Base-by-base conservation (phyloP, 1,284 basidiomycete genomes). In the Chalciporus sp. region DNA sequence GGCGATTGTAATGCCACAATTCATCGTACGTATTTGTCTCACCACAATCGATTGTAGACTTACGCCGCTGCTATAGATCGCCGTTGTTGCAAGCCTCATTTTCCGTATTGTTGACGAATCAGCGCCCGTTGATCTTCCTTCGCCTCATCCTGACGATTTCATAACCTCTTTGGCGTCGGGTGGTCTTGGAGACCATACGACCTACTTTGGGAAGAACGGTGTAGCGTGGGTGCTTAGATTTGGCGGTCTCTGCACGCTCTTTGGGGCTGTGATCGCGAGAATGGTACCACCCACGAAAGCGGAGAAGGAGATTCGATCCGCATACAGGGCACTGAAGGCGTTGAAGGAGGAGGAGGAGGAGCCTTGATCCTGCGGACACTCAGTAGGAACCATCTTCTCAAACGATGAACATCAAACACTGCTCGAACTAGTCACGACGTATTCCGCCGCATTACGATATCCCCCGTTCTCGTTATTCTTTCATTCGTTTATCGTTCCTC, bases 151-250 rank as follows among this genome's bases (percentile, higher is more conserved):
- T 23, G 58, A 53, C 19, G 48, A 47, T 19, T 0, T 53, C 26
- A 48, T 63, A 9, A 47, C 28, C 33, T 43, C 4, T 12, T 8
- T 64, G 4, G 42, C 31, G 19, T 53, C 42, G n/a, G 41, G 49
- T 19, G 58, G 56, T 17, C 52, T 65, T 2, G 64, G 58, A 28
- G 74, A 77, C 45, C 78, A 82, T 51, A 75, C 78, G 51, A 81
- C 86, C 3, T 91, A 88, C 68, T 79, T 82, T 56, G 90, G 86
- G 40, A 94, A 92, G 76, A 87, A 85, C 53, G 94, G 94, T 42
- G 92, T 95, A 19, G 91, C 89, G 1, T 98, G 95, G 94, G 92
- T 97, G 5, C 74, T 98, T 48, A 84, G 94, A 12, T 97, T 97
- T 65, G 95, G 95, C 45, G 95, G 95, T 31, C 64, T 92, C 8